Evolutionary conservation across 306 rosid genomes (phyloP), one percentile per base, ranked within the genome.

Genomic region (Casuarina glauca): DNA sequence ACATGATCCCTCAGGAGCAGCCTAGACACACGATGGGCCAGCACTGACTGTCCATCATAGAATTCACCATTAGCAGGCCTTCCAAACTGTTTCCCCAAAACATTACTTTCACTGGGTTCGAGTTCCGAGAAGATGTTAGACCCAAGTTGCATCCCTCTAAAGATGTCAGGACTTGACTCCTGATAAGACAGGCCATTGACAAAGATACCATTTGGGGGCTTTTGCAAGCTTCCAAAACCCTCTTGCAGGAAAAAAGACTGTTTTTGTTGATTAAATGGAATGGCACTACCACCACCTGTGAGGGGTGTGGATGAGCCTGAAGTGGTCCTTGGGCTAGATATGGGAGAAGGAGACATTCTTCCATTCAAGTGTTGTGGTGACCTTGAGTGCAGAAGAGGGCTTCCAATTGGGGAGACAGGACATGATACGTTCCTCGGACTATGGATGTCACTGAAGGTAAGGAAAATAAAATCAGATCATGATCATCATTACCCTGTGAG

Each of bases 221-320:
- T 92, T 11, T 88, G 93, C 80, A 87, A 62, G 91, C 85, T 87
- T 83, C 88, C 93, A 32, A 88, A 82, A 77, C 93, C 88, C 54
- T 94, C 97, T 84, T 90, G 98, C 84, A 89, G 84, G 87, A 81
- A 86, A 17, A 84, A 82, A 41, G 92, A 60, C 78, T 87, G 97
- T 81, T 84, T 89, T 50, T 77, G 73, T 62, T 91, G 88, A 79
- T 86, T 86, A 74, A 88, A 95, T 39, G 97, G 93, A 82, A 92
- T 89, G 86, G 92, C 84, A 70, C 97, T 94, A 58, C 83, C 84
- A 54, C 97, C 89, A 17, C 91, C 97, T 0, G 95, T 90, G 42
- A 90, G 95, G 83, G 98, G 98, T 0, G 98, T 91, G 51, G 97
- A 91, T 20, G 99, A 90, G 73, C 99, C 99, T 46, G 99, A 96